Evolutionary conservation across 2,329 filamentous ascomycete species (phyloP).

Genomic region (Rugonectria rugulosa): DNA sequence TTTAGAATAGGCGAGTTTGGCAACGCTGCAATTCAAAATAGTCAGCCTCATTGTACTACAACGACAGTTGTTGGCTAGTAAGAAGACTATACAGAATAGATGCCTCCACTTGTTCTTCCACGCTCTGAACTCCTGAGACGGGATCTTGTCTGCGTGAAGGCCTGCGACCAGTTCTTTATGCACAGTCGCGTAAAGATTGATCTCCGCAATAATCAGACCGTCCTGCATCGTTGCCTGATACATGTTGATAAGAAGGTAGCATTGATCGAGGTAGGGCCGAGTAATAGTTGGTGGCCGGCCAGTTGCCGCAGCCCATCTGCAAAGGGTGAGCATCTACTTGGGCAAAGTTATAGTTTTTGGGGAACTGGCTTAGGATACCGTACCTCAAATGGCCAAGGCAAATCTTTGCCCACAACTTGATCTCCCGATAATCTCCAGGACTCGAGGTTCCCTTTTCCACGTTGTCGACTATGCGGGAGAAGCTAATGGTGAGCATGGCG

Average conservation of each 20-base stretch:
- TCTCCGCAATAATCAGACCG: conserved; percentile 50
- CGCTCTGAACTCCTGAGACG: too few species aligned
- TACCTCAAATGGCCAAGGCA: conserved; percentile 31
- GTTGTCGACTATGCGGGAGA: conserved; percentile 49
- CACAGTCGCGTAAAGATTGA: conserved; percentile 47
- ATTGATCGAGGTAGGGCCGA: conserved; percentile 48
- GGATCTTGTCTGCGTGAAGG: too few species aligned
- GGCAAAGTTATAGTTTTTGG: too few species aligned
- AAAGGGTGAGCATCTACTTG: too few species aligned
- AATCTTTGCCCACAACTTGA: conserved; percentile 29
- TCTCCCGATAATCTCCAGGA: conserved; percentile 43
- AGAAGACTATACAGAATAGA: too few species aligned
- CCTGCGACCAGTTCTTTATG: too few species aligned
- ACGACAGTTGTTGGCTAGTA: too few species aligned
- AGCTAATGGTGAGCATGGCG: conserved; percentile 52
- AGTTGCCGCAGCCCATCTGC: conserved; percentile 51
- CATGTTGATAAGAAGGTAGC: conserved; percentile 49
- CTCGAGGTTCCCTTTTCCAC: conserved; percentile 43
- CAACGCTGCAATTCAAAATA: too few species aligned
- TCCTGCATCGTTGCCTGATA: conserved; percentile 51
- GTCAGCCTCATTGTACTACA: too few species aligned
- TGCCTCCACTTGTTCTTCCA: too few species aligned
- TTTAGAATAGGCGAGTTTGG: too few species aligned
- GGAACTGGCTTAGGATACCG: background rate
- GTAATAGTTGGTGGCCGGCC: conserved; percentile 49